Evolutionary conservation across 768 basidiomycete species (phyloP), one percentile per base, ranked within the genome.

Genomic region (Russula vinacea): DNA sequence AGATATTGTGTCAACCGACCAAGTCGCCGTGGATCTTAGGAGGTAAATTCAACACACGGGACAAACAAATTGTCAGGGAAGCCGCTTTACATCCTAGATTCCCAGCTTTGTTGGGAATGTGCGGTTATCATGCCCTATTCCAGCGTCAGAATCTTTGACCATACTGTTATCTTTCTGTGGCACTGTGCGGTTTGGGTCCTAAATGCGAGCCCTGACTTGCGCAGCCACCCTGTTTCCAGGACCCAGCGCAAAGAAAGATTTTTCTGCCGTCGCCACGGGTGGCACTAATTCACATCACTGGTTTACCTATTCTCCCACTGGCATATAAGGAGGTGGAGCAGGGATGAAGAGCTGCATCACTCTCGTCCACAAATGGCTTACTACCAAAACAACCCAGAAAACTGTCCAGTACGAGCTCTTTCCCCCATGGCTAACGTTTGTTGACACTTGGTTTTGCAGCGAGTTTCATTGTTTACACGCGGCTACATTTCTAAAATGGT

Each of bases 401-500:
- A n/a, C n/a, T n/a, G n/a, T n/a, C n/a, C 26, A 14, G 60, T 62
- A 39, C n/a, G 54, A 39, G 9, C n/a, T 32, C 19, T 49, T 26
- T 22, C 29, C n/a, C 17, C 24, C 4, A 5, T 19, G 10, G n/a
- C 29, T 32, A 10, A 6, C 26, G 4, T 9, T 13, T 8, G 17
- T 17, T 62, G 19, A 62, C 45, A 6, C 0, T 37, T 10, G 24
- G 22, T 1, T 37, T 32, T 32, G 35, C 45, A 62, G 60, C 29
- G 54, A 29, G 59, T 56, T 29, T 8, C 24, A 17, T 39, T 60
- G n/a, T 32, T 29, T 29, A 50, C 56, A 33, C 14, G 51, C 22
- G 40, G 56, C 49, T 50, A 51, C 40, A 40, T 62, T 29, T 22
- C 62, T 24, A 39, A 8, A 24, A 44, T 5, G 39, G 13, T 62